Conservation (phyloP, 345 rosid genomes). For the Gossypium sturtianum region DNA sequence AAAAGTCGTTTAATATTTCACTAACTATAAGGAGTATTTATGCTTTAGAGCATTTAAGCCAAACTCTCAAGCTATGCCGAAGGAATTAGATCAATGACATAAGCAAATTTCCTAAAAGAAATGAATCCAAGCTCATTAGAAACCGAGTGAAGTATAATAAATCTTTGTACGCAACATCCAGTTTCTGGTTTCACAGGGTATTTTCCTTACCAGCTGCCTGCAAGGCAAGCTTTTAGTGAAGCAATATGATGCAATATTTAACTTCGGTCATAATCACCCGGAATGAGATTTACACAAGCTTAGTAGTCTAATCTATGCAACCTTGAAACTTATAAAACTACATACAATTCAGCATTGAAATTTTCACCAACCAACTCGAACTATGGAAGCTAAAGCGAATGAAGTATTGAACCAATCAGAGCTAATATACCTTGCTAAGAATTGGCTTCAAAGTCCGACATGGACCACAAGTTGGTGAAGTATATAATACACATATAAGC, state of each 20-base stretch:
- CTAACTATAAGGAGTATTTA: not conserved
- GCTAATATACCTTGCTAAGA: conserved; percentile 62
- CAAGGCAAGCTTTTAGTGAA: not conserved
- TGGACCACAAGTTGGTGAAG: conserved; percentile 95
- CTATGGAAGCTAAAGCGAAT: not conserved
- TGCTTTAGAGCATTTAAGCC: not conserved
- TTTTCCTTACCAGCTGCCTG: not conserved
- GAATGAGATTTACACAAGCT: not conserved
- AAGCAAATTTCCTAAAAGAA: not conserved
- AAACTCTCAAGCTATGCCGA: not conserved
- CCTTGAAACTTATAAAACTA: not conserved
- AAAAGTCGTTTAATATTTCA: not conserved
- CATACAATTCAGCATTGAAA: not conserved
- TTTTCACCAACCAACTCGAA: not conserved
- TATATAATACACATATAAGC: conserved; percentile 75
- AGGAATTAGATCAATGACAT: not conserved
- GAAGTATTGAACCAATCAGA: not conserved
- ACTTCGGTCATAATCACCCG: not conserved
- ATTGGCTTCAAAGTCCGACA: conserved; percentile 97
- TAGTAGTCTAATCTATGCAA: not conserved
- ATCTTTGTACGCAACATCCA: not conserved
- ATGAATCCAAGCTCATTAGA: not conserved
- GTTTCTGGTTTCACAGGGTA: not conserved
- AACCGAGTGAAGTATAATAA: not conserved
- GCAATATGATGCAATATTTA: not conserved